Percentiles rank a stretch among this genome's conserved stretches.
These are phyloP conservation scores for Pugionium cornutum DNA, from an alignment of 345 rosid genomes.

Conservation along the genomic window DNA sequence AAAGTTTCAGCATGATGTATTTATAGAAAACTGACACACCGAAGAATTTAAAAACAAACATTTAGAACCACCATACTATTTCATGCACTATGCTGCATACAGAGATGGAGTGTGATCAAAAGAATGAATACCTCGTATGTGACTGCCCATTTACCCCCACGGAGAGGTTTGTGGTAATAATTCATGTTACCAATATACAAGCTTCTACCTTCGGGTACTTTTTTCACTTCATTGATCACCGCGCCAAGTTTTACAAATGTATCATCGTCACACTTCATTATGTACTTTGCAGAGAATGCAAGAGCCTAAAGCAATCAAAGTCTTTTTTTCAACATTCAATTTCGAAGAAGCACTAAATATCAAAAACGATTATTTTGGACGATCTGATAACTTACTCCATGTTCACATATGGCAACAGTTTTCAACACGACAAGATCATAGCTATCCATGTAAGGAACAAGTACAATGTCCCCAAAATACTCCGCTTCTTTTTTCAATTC, in stretches of 20 bases:
- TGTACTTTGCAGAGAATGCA: constrained; percentile 59
- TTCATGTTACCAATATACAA: constrained; percentile 85
- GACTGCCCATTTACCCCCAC: constrained; percentile 97
- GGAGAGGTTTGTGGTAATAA: constrained; percentile 82
- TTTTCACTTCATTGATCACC: constrained; percentile 62
- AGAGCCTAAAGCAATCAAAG: constrained; percentile 54
- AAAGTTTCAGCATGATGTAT: background rate
- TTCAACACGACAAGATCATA: constrained; percentile 94
- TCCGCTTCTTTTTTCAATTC: constrained; percentile 95
- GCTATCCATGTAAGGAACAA: constrained; percentile 93
- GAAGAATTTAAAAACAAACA: background rate
- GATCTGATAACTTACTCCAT: constrained; percentile 64
- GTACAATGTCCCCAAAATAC: constrained; percentile 81
- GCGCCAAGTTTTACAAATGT: constrained; percentile 84
- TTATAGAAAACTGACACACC: background rate
- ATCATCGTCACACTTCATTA: constrained; percentile 95
- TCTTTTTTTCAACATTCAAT: constrained; percentile 18
- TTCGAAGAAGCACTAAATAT: constrained; percentile 15
- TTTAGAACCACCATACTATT: background rate
- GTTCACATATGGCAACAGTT: constrained; percentile 95
- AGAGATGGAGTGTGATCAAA: constrained; percentile 22
- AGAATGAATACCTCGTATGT: constrained; percentile 71
- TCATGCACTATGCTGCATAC: background rate
- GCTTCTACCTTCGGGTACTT: constrained; percentile 61
- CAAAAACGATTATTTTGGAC: constrained; percentile 2